Evolutionary conservation across 2,329 filamentous ascomycete genomes (phyloP), one percentile per base, ranked within the genome.

Genomic region (Fusarium sp.): DNA sequence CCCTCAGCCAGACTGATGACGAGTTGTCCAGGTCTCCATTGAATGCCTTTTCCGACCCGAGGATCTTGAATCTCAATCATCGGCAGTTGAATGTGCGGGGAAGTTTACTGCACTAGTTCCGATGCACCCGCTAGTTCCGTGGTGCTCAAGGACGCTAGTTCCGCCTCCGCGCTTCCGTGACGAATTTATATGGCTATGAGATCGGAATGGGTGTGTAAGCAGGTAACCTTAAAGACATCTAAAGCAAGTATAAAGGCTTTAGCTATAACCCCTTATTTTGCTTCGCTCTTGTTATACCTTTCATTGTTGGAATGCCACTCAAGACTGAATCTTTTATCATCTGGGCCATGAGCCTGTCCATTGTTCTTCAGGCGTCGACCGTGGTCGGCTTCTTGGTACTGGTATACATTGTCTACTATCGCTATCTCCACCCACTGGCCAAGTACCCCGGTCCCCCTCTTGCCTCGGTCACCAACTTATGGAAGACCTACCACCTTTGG

Each of bases 401-500:
- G 14, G 12, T 11, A 22, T 52, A 52, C 12, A 13, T 52, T 11
- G 12, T 38, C 7, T 52, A 52, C n/a, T 52, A 52, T 14, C 33
- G 33, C 8, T 28, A 52, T 17, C n/a, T 52, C 9, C 24, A 38
- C 3, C 24, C 49, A 22, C n/a, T 52, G 8, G n/a, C 49, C 8
- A 28, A 38, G n/a, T 52, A 38, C 13, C 33, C 49, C 10, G 49
- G 33, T 7, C 33, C 49, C 0, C 49, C n/a, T 4, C 18, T 52
- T 5, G n/a, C 49, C 12, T 36, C 49, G 13, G 2, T 52, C 3
- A 52, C 49, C 49, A 52, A 52, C 13, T 2, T 52, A 2, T 52
- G 49, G 49, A 52, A 52, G 26, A 52, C 49, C 7, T 52, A 52
- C n/a, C 33, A 52, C 15, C 33, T 52, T 24, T 52, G 33, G 49